phyloP scores from a whole-genome alignment of 2,329 filamentous ascomycete species.

The Calonectria leucothoes region DNA sequence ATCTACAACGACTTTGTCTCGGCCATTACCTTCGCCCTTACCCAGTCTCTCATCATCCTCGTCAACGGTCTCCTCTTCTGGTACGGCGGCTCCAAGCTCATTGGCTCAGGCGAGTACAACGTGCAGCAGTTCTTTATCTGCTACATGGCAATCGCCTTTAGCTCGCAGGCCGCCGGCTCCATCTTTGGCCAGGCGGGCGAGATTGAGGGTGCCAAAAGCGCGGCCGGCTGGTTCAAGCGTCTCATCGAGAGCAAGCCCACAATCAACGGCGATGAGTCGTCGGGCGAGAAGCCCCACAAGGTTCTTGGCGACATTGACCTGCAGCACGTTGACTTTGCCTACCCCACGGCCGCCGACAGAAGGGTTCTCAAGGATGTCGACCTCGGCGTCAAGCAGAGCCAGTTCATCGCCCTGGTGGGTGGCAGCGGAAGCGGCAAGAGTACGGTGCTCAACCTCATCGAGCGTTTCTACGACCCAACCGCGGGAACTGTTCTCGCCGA shows the following conservation, averaged over 20 bases:
- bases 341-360: neutral
- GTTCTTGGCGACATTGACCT: neutral
- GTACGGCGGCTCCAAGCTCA: conserved; percentile 11
- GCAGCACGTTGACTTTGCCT: neutral
- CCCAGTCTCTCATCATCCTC: conserved; percentile 1
- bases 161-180: neutral
- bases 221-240: neutral
- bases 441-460: neutral
- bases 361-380: neutral
- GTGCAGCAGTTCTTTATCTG: conserved; percentile 10
- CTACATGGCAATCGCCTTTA: conserved; percentile 8
- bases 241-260: neutral
- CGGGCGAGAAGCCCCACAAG: neutral
- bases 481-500: neutral
- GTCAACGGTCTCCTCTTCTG: conserved; percentile 11
- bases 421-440: conserved; percentile 4
- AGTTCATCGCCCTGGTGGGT: neutral
- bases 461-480: neutral
- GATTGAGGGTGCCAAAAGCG: neutral
- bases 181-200: neutral
- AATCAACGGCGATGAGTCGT: neutral
- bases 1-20: neutral
- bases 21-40: conserved; percentile 4
- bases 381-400: neutral
- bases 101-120: conserved; percentile 10